A percentile compares a stretch with the other conserved stretches of the same genome.
phyloP scores from a whole-genome alignment of 208 protist species.

The Naegleria lovaniensis region DNA sequence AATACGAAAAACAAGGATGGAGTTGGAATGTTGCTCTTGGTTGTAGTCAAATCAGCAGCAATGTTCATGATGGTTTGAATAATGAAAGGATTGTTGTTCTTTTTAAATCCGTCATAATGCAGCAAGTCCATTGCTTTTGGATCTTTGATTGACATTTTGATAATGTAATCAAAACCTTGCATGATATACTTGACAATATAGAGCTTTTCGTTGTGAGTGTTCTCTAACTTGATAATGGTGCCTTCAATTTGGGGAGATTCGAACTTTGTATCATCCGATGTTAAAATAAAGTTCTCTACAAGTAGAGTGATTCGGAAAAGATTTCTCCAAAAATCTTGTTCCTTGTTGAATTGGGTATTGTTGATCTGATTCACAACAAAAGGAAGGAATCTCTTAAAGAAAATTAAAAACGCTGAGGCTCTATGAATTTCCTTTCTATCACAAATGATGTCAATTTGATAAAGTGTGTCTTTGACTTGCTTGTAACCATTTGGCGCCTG shows the following conservation, averaged over 20 bases:
- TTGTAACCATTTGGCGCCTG: neutral
- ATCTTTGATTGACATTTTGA: constrained; percentile 11
- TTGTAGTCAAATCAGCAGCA: neutral
- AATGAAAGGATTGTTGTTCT: neutral
- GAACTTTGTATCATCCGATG: neutral
- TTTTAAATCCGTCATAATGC: constrained; percentile 6
- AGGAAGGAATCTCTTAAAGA: neutral
- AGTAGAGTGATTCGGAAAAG: neutral
- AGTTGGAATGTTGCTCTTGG: neutral
- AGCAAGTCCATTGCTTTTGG: constrained; percentile 7
- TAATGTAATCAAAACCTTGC: constrained; percentile 9
- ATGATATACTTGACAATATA: constrained; percentile 13
- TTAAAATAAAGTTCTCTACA: neutral
- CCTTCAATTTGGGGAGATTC: neutral
- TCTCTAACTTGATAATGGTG: neutral
- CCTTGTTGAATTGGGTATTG: neutral
- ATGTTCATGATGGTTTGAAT: constrained; percentile 19
- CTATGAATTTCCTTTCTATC: constrained; percentile 18
- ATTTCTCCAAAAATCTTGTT: constrained; percentile 13
- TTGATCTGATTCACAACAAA: neutral
- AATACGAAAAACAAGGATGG: neutral
- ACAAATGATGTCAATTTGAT: neutral
- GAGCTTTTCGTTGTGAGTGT: neutral
- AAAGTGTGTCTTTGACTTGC: neutral
- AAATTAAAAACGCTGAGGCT: neutral